These are phyloP conservation scores for Poa annua DNA, from an alignment of 176 grass and related monocot genomes.

Conservation along the genomic window DNA sequence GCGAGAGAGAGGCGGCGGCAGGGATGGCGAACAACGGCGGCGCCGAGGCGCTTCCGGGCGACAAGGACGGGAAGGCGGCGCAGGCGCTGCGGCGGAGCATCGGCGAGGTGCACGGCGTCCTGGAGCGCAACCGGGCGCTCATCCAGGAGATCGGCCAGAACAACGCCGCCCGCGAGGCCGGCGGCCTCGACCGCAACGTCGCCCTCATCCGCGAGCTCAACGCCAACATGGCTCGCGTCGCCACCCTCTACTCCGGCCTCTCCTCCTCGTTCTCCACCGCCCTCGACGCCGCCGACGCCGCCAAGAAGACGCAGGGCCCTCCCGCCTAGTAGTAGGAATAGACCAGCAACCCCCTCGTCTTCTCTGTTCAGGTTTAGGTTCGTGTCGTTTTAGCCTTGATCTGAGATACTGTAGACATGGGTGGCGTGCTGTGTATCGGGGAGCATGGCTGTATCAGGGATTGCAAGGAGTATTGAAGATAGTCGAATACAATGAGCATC, in stretches of 20 bases:
- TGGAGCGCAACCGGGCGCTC: slow-evolving; percentile 62
- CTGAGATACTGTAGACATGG: too few relatives aligned
- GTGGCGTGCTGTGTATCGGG: too few relatives aligned
- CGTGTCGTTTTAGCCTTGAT: too few relatives aligned
- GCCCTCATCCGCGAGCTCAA: slow-evolving; percentile 70
- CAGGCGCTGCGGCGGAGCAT: slow-evolving; percentile 50
- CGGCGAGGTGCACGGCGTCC: slow-evolving; percentile 54
- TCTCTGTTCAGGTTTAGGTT: not conserved
- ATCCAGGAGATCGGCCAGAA: slow-evolving; percentile 80
- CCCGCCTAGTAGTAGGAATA: not conserved
- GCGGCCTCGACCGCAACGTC: slow-evolving; percentile 58
- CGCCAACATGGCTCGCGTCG: slow-evolving; percentile 58
- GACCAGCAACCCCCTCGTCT: not conserved
- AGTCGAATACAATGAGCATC: too few relatives aligned
- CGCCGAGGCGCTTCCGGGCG: too few relatives aligned
- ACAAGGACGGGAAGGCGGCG: slow-evolving; percentile 19
- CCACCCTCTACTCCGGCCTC: slow-evolving; percentile 47
- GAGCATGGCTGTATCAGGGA: too few relatives aligned
- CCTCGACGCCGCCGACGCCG: too few relatives aligned
- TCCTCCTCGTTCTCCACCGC: slow-evolving; percentile 31
- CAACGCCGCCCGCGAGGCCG: slow-evolving; percentile 51
- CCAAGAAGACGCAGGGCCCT: slow-evolving; percentile 34
- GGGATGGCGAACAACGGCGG: too few relatives aligned
- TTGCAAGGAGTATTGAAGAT: too few relatives aligned
- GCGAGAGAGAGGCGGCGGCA: too few relatives aligned